Conservation (phyloP, 495 filamentous ascomycete species). For the Tuber borchii region DNA sequence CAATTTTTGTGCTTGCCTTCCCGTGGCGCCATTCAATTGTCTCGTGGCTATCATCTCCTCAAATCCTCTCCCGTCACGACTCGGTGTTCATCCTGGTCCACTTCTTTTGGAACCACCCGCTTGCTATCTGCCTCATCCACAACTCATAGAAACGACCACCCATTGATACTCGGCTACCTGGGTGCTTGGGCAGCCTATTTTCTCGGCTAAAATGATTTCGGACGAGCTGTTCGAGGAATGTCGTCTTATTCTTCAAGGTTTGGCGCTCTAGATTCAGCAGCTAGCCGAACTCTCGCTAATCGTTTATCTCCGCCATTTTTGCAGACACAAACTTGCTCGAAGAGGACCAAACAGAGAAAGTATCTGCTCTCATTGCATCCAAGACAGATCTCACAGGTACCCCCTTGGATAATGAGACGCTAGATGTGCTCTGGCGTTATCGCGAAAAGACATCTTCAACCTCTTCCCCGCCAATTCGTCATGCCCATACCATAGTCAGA, state of each 20-base stretch:
- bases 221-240: slow-evolving; percentile 89
- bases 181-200: background rate
- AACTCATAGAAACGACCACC: background rate
- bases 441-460: slow-evolving; percentile 69
- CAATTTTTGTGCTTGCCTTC: background rate
- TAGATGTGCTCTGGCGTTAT: slow-evolving; percentile 88
- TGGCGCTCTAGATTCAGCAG: slow-evolving; percentile 32
- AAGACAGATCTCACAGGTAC: slow-evolving; percentile 71
- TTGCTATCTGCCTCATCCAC: background rate
- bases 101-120: background rate
- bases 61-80: background rate
- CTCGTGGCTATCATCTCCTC: background rate
- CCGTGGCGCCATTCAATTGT: slow-evolving; percentile 1
- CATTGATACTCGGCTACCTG: slow-evolving; percentile 3
- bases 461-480: slow-evolving; percentile 67
- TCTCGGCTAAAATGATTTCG: slow-evolving; percentile 63
- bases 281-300: slow-evolving; percentile 39
- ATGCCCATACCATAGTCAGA: slow-evolving; percentile 82
- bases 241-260: slow-evolving; percentile 69
- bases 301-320: slow-evolving; percentile 27
- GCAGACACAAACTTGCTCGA: slow-evolving; percentile 70
- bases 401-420: slow-evolving; percentile 77
- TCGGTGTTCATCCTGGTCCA: background rate
- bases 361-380: slow-evolving; percentile 76
- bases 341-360: slow-evolving; percentile 89